Base-by-base conservation (phyloP, 345 rosid genomes). In the Trapa incisa region DNA sequence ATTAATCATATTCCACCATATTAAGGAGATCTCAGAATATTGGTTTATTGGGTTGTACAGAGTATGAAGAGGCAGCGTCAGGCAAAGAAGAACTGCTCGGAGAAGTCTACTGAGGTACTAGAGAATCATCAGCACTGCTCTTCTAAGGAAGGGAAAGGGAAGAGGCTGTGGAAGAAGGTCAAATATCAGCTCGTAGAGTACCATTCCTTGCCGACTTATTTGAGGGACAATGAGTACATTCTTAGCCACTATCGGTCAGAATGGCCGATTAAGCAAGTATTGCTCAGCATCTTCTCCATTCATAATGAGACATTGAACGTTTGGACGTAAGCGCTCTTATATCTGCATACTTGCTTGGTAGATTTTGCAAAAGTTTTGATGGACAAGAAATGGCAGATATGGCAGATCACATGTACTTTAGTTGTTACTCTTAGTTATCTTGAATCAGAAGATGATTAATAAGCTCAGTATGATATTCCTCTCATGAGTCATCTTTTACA, bases 271-370 rank as follows among this genome's bases (percentile, higher is more conserved):
- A 93, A 90, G 85, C 96, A 93, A 73, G 65, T 74, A 75, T 75
- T 93, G 57, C 87, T 93, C 36, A 93, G 99, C 71, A 83, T 88
- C 67, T 93, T 93, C 75, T 73, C 84, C 35, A 79, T 93, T 69
- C 99, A 93, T 71, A 93, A 93, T 32, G 99, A 90, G 80, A 93
- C 99, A 11, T 75, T 93, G 61, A 93, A 93, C 68, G 96, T 93
- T 50, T 93, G 98, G 97, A 93, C 97, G 97, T 93, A 79, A 86
- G 91, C 61, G 70, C 47, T 60, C 54, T 67, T 6, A 65, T 45
- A 67, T 43, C 9, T 50, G 15, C 39, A 37, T 37, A 36, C 42
- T 1, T 5, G 0, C 38, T 16, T 65, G 42, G 70, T 48, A 33
- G 29, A 22, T 22, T 22, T 22, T 22, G 29, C 29, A 22, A 22